These are phyloP conservation scores for Alternaria ventricosa DNA, from an alignment of 2,329 filamentous ascomycete species.

Conservation along the genomic window DNA sequence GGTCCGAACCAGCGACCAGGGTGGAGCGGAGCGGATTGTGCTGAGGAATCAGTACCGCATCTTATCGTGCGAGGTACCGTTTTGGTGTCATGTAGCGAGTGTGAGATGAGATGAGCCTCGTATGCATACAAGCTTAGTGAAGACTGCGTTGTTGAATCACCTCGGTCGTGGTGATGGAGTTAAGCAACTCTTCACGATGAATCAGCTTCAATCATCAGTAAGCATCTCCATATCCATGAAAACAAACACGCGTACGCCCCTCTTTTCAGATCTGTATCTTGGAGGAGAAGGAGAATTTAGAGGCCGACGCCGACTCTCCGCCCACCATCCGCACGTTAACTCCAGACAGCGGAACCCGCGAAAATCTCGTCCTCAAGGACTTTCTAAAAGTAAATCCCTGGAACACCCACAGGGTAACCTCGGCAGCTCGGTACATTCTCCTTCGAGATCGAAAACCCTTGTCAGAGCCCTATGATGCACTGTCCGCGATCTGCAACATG, in stretches of 20 bases:
- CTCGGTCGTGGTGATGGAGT: not conserved
- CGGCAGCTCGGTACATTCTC: constrained; percentile 6
- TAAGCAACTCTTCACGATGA: not conserved
- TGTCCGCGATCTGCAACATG: constrained; percentile 10
- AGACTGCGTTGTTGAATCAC: not conserved
- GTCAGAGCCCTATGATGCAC: constrained; percentile 5
- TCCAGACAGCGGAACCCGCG: not conserved
- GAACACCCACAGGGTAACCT: not conserved
- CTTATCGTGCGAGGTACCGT: not conserved
- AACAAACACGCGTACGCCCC: not conserved
- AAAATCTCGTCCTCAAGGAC: not conserved
- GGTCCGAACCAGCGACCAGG: not conserved
- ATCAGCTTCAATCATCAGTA: not conserved
- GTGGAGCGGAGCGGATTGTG: constrained; percentile 2
- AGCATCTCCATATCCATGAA: not conserved
- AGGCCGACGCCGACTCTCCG: not conserved
- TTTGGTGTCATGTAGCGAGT: not conserved
- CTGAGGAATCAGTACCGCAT: not conserved
- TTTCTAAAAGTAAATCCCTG: not conserved
- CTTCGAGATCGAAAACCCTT: not conserved
- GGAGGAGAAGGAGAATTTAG: not conserved
- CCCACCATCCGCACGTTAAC: not conserved
- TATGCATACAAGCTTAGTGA: not conserved
- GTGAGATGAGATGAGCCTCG: not conserved
- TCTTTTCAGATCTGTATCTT: not conserved